These are phyloP conservation scores for Aureobasidium melanogenum DNA, from an alignment of 2,329 filamentous ascomycete genomes.

Conservation along the genomic window DNA sequence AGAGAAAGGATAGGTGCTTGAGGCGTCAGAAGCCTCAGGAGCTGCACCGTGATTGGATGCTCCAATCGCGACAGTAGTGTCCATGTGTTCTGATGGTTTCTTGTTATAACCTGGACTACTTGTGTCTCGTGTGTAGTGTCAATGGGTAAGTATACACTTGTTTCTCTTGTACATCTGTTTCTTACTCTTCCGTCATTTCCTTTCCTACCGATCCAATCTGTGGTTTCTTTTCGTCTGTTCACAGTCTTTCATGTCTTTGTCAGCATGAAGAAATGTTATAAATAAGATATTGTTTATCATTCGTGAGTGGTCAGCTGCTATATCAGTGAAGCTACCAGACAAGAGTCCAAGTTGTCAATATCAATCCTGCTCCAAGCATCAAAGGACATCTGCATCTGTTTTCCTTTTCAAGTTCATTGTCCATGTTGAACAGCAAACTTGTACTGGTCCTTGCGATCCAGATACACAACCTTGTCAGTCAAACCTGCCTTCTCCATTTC, in stretches of 20 bases:
- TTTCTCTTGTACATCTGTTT: background rate
- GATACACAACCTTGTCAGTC: slow-evolving; percentile 47
- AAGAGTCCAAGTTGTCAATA: background rate
- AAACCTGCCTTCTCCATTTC: slow-evolving; percentile 45
- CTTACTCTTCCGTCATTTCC: too few relatives aligned
- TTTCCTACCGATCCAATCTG: too few relatives aligned
- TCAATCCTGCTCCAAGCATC: background rate
- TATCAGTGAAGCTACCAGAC: background rate
- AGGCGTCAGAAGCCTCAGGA: too few relatives aligned
- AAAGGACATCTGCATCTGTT: background rate
- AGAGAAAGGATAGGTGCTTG: too few relatives aligned
- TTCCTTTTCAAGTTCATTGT: background rate
- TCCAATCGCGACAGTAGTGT: too few relatives aligned
- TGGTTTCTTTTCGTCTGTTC: background rate
- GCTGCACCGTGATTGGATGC: too few relatives aligned
- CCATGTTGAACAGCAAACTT: slow-evolving; percentile 38
- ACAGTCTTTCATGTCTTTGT: background rate
- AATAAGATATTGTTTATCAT: background rate
- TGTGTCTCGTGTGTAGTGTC: too few relatives aligned
- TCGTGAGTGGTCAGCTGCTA: background rate
- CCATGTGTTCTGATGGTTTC: too few relatives aligned
- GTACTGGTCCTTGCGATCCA: slow-evolving; percentile 51
- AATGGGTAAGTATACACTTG: background rate
- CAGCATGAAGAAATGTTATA: background rate
- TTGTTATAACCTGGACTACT: too few relatives aligned